Conservation (phyloP, 1,284 basidiomycete species). For the Violaceomyces palustris region DNA sequence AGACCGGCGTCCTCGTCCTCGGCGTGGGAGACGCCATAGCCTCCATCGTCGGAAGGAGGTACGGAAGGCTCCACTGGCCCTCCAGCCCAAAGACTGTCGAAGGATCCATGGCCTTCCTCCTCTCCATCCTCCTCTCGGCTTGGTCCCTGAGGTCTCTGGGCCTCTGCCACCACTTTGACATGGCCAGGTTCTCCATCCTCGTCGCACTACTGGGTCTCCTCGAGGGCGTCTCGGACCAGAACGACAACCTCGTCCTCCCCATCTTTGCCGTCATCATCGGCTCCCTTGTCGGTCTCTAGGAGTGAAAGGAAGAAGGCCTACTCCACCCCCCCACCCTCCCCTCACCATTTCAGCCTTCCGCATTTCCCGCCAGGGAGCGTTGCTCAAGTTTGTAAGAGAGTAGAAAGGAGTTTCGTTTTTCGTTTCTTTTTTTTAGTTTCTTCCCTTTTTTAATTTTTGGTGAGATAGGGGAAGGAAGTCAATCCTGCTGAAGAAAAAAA, state of each 20-base stretch:
- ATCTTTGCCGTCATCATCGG: slow-evolving; percentile 39
- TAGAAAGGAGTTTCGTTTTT: too few species aligned
- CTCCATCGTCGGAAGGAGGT: slow-evolving; percentile 79
- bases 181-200: slow-evolving; percentile 20
- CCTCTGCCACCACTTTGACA: slow-evolving; percentile 27
- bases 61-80: slow-evolving; percentile 79
- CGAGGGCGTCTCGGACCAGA: slow-evolving; percentile 49
- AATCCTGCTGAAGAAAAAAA: too few species aligned
- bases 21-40: slow-evolving; percentile 93
- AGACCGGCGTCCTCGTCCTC: slow-evolving; percentile 83
- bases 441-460: too few species aligned
- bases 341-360: too few species aligned
- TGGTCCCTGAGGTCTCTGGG: slow-evolving; percentile 68
- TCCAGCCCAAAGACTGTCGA: slow-evolving; percentile 83
- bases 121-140: slow-evolving; percentile 67
- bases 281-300: slow-evolving; percentile 28
- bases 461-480: too few species aligned
- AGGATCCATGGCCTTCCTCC: slow-evolving; percentile 76
- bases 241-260: slow-evolving; percentile 50
- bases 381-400: too few species aligned
- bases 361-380: too few species aligned
- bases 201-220: slow-evolving; percentile 31
- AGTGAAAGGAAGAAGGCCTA: too few species aligned
- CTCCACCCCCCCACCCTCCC: too few species aligned
- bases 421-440: too few species aligned